A percentile compares a stretch with the other conserved stretches of the same genome.
Evolutionary conservation across 306 rosid genomes (phyloP).

Genomic region (Aeschynomene evenia): DNA sequence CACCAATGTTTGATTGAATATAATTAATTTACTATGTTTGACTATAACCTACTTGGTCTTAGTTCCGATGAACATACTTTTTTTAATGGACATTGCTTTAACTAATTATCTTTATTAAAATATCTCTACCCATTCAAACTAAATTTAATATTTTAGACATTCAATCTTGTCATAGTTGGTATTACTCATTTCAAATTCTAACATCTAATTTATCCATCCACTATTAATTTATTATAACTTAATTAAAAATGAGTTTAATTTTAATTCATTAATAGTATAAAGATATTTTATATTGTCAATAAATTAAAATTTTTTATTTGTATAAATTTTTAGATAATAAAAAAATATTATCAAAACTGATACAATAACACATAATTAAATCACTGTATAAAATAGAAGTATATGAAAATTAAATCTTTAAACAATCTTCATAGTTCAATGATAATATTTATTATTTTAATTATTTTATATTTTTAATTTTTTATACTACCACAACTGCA

Average conservation of each 20-base stretch:
- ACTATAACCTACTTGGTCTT: background rate
- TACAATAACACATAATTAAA: too few relatives aligned
- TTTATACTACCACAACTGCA: conserved; percentile 30
- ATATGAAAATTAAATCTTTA: too few relatives aligned
- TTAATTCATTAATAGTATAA: too few relatives aligned
- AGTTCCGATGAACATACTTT: background rate
- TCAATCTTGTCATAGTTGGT: background rate
- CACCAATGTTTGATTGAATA: background rate
- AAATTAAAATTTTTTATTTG: too few relatives aligned
- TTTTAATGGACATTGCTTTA: background rate
- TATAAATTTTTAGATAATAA: too few relatives aligned
- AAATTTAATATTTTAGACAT: background rate
- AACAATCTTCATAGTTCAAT: background rate
- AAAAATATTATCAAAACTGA: too few relatives aligned
- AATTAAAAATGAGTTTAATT: too few relatives aligned
- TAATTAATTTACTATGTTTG: background rate
- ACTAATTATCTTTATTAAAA: background rate
- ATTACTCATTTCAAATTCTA: background rate
- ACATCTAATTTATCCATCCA: background rate
- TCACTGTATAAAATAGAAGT: too few relatives aligned
- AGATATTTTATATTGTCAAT: too few relatives aligned
- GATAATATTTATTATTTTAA: background rate
- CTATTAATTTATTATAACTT: background rate
- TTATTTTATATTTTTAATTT: background rate
- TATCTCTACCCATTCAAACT: background rate